Base-by-base conservation (phyloP, 164 flowering plant species). In the Aristolochia fimbriata region DNA sequence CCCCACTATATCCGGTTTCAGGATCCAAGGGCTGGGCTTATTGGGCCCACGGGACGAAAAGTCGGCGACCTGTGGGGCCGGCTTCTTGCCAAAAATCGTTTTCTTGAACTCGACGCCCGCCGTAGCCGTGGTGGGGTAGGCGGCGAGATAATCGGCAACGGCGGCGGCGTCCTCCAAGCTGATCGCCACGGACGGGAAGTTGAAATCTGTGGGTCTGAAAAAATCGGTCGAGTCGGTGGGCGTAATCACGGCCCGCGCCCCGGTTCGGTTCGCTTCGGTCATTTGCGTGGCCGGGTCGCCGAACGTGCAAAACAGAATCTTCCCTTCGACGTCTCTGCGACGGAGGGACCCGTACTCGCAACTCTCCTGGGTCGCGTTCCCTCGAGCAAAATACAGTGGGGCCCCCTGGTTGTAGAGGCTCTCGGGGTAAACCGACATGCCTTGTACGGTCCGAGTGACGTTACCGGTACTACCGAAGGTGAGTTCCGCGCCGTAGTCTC, bases 161-260 rank as follows among this genome's bases (percentile, higher is more conserved):
- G 20, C 23, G 12, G 74, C 55, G 0, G 76, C 81, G 3, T 71
- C 55, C 5, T 59, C 16, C 2, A 51, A 57, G 15, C 24, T 59
- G 25, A 80, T 12, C 22, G 73, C 65, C 0, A 74, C 65, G 0
- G 71, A 71, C 0, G 86, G 86, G 52, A 56, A 31, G 43, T 1
- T 49, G 46, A 60, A 41, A 25, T 61, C 10, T 23, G 13, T 2
- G 14, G 60, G 61, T 15, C 4, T 4, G 10, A 61, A 3, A 25
- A 56, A 49, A 10, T 61, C 47, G 2, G 43, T 56, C 23, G 46
- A 47, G 23, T 67, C 61, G 19, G 61, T 37, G 51, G 37, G n/a
- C 17, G 61, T 17, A 10, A 67, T 61, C 1, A 57, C 65, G n/a
- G 51, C 65, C n/a, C 13, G 21, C 37, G 70, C 65, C 0, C 64